Base-by-base conservation (phyloP, 108 stramenopile species). In the Nitzschia sp. region DNA sequence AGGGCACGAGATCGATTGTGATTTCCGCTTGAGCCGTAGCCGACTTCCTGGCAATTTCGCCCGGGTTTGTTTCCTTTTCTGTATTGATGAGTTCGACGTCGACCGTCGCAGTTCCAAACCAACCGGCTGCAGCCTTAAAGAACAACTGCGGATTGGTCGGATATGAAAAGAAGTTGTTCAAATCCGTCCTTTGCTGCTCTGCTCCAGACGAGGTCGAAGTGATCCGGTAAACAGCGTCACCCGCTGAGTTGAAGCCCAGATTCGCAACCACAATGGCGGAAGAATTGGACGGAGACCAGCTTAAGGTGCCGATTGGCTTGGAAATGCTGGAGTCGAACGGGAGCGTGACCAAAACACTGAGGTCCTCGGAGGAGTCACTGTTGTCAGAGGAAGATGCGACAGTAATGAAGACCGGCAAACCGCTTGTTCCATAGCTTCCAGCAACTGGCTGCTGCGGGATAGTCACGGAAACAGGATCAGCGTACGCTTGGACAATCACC, bases 371-470 rank as follows among this genome's bases (percentile, higher is more conserved):
- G 1, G 1, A n/a, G 54, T 66, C 66, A 19, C 31, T 8, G 8
- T 54, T 24, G 28, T 53, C 53, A 2, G 30, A 15, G 0, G 51
- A 42, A 1, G 53, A 42, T 33, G 21, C 66, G 9, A 66, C 3
- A 31, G 13, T 33, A 1, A 66, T 54, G 1, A 17, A 19, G 1
- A 66, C 11, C 2, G 62, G 62, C 25, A 63, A 46, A 25, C 58
- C 58, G 30, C 13, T 59, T 30, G 58, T n/a, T n/a, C n/a, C n/a
- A n/a, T n/a, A n/a, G 58, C 17, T 13, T 30, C 58, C 58, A 59
- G 1, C n/a, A 17, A 18, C n/a, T 27, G 2, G 58, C 38, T 11
- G 8, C 38, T 42, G 38, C 38, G 8, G 38, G 38, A 42, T 15
- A 42, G 38, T 42, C 38, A 42, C 8, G 38, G 15, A 8, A 11